Base-by-base conservation (phyloP, 148 eudicot species). In the Simmondsia chinensis region DNA sequence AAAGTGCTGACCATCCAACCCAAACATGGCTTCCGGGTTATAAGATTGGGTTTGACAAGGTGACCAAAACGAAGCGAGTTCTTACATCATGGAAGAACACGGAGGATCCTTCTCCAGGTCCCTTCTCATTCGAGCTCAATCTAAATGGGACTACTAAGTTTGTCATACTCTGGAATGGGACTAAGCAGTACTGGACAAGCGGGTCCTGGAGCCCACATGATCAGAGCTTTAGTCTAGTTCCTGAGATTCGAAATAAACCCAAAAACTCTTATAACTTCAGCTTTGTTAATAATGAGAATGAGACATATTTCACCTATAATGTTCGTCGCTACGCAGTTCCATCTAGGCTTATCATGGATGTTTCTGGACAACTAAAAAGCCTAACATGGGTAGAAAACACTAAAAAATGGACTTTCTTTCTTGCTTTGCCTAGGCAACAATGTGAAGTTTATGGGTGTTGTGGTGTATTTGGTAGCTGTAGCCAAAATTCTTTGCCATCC, bases 301-400 rank as follows among this genome's bases (percentile, higher is more conserved):
- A 69, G 65, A 73, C 64, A 39, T 73, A 69, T 48, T 73, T 73
- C 39, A 60, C 62, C 1, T 69, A 69, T 45, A 50, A 59, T n/a
- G 20, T 57, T 5, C 39, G 43, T 33, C 29, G 63, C 50, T 37
- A 61, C 14, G 16, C 74, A 9, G 33, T 40, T 22, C 57, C 56
- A 37, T 52, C 71, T 0, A 61, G 68, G 33, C 57, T 69, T 14
- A 29, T 60, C 8, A 64, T 73, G 74, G 74, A 64, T 57, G 46
- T 52, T 17, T 60, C 79, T 7, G 79, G 79, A 26, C 74, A 69
- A 37, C 13, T 69, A 8, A 53, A 65, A 58, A 57, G 47, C 35
- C 28, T 39, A 4, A 32, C 64, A 14, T 73, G 74, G 79, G 32
- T 41, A 47, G 67, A 49, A 0, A 15, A 1, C 33, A 33, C 24